Base-by-base conservation (phyloP, 2,329 filamentous ascomycete species). In the Monilinia vaccinii-corymbosi region DNA sequence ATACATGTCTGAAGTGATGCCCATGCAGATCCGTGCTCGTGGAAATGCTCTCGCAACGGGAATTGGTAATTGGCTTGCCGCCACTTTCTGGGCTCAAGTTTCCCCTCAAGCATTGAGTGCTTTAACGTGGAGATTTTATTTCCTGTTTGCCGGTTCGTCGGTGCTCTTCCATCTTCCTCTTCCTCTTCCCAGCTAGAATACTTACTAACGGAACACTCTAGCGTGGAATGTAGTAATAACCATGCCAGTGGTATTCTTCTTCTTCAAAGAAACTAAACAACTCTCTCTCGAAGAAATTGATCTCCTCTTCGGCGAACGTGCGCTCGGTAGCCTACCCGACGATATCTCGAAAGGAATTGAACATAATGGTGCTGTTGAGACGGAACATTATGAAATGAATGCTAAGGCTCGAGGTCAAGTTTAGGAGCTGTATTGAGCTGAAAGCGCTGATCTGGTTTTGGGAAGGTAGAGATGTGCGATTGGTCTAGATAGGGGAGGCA, bases 1-100 rank as follows among this genome's bases (percentile, higher is more conserved):
- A 1, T 87, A 87, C 70, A 83, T 84, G 69, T 79, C 80, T 18
- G 85, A 88, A 70, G 81, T 88, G 62, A 83, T 84, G 71, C 84
- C 85, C 11, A 80, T 87, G 72, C 82, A 83, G 63, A 87, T 86
- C 58, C 81, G 85, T 36, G 80, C 80, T 7, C 76, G 78, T 25
- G 82, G 82, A 2, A 80, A 78, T 50, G 80, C 81, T 5, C 82
- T 84, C 63, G 79, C 81, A 0, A 82, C 81, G 0, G 80, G 76
- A 51, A 75, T 84, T 48, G 81, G 81, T 1, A 84, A 83, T 65
- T 84, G 81, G 81, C 73, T 81, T 4, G 79, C 84, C 18, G 78
- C 79, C 34, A 83, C 82, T 0, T 74, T 85, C 32, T 85, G 81
- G 75, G 78, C 77, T 9, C 82, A 86, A 66, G 77, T 84, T 4